Conservation (phyloP, 495 filamentous ascomycete genomes). For the Hypoxylon lienhwacheense region DNA sequence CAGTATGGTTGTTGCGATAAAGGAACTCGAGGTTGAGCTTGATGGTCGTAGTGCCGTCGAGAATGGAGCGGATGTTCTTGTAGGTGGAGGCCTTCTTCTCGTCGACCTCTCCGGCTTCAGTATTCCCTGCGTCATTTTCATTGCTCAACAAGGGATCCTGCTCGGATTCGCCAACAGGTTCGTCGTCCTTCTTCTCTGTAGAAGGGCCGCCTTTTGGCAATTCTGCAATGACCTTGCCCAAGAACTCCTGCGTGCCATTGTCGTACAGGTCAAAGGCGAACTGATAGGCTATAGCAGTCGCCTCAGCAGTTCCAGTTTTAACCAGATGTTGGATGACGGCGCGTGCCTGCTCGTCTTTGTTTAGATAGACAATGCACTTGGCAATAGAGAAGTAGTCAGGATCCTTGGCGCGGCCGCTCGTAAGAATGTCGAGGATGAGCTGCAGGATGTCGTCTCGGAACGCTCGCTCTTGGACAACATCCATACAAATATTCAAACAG, state of each 20-base stretch:
- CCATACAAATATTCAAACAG: slow-evolving; percentile 93
- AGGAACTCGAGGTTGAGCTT: slow-evolving; percentile 95
- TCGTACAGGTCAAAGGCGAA: slow-evolving; percentile 98
- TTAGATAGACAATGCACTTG: slow-evolving; percentile 95
- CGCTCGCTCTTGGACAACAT: slow-evolving; percentile 89
- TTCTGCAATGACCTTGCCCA: slow-evolving; percentile 83
- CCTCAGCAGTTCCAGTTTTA: slow-evolving; percentile 70
- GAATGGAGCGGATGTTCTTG: slow-evolving; percentile 78
- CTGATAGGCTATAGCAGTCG: slow-evolving; percentile 88
- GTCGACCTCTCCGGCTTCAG: slow-evolving; percentile 43
- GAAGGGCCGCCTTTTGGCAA: slow-evolving; percentile 65
- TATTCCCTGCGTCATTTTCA: slow-evolving; percentile 36
- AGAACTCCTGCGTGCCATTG: slow-evolving; percentile 95
- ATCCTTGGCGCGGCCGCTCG: slow-evolving; percentile 54
- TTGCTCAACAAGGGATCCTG: slow-evolving; percentile 48
- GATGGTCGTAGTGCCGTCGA: slow-evolving; percentile 88
- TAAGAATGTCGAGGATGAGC: slow-evolving; percentile 83
- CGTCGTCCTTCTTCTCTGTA: slow-evolving; percentile 50
- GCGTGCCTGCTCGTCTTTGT: slow-evolving; percentile 90
- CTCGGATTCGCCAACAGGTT: slow-evolving; percentile 54
- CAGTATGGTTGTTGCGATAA: slow-evolving; percentile 87
- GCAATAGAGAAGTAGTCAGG: slow-evolving; percentile 98
- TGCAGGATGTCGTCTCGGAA: slow-evolving; percentile 79
- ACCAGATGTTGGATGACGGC: slow-evolving; percentile 81
- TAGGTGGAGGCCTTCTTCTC: slow-evolving; percentile 63